phyloP scores from a whole-genome alignment of 1,284 basidiomycete genomes.

The Mrakiaceae sp. region DNA sequence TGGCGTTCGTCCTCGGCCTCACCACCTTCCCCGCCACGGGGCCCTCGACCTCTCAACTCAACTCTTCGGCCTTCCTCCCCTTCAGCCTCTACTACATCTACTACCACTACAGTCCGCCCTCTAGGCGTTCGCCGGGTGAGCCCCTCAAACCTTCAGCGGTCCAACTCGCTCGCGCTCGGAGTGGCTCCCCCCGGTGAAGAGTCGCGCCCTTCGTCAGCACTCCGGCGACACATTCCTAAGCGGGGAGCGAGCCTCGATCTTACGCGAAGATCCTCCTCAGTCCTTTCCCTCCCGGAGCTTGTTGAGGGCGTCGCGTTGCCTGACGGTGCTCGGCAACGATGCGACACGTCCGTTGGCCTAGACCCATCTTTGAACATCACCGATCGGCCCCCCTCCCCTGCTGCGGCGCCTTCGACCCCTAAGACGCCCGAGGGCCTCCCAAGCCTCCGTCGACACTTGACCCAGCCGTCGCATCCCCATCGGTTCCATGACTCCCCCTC shows the following conservation, averaged over 20 bases:
- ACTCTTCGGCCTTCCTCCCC: constrained; percentile 8
- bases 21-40: background rate
- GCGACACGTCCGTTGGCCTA: too few relatives aligned
- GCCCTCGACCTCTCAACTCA: background rate
- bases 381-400: too few relatives aligned
- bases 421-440: too few relatives aligned
- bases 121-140: constrained; percentile 4
- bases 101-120: background rate
- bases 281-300: constrained; percentile 1
- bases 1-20: background rate
- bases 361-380: too few relatives aligned
- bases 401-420: too few relatives aligned
- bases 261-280: background rate
- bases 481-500: too few relatives aligned
- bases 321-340: background rate
- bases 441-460: too few relatives aligned
- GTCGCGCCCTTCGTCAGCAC: too few relatives aligned
- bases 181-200: too few relatives aligned
- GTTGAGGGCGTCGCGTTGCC: background rate
- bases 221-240: background rate
- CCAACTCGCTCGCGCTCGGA: background rate
- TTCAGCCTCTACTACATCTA: background rate
- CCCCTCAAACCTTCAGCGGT: background rate
- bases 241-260: constrained; percentile 4
- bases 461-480: too few relatives aligned